Evolutionary conservation across 208 protist species (phyloP).

Genomic region (Crithidia mellificae): DNA sequence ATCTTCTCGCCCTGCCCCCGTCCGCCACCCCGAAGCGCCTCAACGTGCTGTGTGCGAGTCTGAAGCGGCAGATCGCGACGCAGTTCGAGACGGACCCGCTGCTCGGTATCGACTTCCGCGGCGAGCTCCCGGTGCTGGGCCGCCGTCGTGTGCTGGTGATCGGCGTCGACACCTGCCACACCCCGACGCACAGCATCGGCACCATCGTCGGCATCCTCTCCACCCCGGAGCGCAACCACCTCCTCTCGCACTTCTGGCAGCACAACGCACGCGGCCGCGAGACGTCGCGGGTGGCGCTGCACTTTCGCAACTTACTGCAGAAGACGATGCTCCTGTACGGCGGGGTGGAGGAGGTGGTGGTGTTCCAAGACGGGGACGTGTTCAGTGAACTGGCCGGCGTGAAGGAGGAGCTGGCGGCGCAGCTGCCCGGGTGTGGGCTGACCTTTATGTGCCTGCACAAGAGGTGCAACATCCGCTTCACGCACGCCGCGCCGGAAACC

Average conservation of each 20-base stretch:
- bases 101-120: slow-evolving; percentile 54
- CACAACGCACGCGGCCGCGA: slow-evolving; percentile 75
- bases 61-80: slow-evolving; percentile 43
- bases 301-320: slow-evolving; percentile 55
- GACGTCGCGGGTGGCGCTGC: slow-evolving; percentile 47
- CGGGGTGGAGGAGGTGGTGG: slow-evolving; percentile 83
- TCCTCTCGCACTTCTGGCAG: slow-evolving; percentile 79
- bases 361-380: slow-evolving; percentile 90
- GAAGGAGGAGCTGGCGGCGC: slow-evolving; percentile 50
- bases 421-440: slow-evolving; percentile 66
- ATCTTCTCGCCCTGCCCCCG: slow-evolving; percentile 52
- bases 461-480: slow-evolving; percentile 87
- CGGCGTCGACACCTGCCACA: slow-evolving; percentile 89
- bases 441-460: slow-evolving; percentile 92
- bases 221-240: slow-evolving; percentile 47
- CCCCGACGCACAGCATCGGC: slow-evolving; percentile 61
- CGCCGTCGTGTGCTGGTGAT: slow-evolving; percentile 64
- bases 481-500: slow-evolving; percentile 48
- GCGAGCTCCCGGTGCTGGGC: slow-evolving; percentile 67
- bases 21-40: slow-evolving; percentile 34
- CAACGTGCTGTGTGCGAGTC: slow-evolving; percentile 41
- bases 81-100: slow-evolving; percentile 82
- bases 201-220: slow-evolving; percentile 73
- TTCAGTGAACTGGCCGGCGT: slow-evolving; percentile 72
- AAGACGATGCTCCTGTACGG: slow-evolving; percentile 45